phyloP scores from a whole-genome alignment of 1,284 basidiomycete species.

The Ganoderma sinense region DNA sequence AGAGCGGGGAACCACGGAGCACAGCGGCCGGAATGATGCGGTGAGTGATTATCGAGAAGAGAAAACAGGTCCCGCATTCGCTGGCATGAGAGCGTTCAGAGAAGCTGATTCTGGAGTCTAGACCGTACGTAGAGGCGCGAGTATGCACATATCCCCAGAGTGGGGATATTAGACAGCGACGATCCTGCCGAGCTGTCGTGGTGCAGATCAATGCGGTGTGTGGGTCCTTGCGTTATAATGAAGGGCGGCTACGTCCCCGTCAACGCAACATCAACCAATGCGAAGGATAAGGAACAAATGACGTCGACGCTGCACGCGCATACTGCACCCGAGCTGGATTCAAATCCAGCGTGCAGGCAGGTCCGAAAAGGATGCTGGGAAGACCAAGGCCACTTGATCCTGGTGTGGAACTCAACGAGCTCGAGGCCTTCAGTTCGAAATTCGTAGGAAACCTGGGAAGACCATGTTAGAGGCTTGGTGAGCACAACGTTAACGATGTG shows the following conservation, averaged over 20 bases:
- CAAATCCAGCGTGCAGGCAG: not conserved
- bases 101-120: too few relatives aligned
- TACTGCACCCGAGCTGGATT: not conserved
- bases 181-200: too few relatives aligned
- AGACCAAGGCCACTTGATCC: not conserved
- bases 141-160: too few relatives aligned
- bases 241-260: too few relatives aligned
- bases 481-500: not conserved
- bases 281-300: not conserved
- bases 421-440: not conserved
- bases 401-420: too few relatives aligned
- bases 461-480: not conserved
- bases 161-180: too few relatives aligned
- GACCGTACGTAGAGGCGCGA: too few relatives aligned
- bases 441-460: not conserved
- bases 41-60: not conserved
- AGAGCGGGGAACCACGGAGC: not conserved
- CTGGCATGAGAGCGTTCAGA: not conserved
- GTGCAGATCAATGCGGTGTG: too few relatives aligned
- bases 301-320: not conserved
- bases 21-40: not conserved
- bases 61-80: not conserved
- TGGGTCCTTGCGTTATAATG: too few relatives aligned
- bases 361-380: not conserved
- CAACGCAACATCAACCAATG: too few relatives aligned